Conservation (phyloP, 768 basidiomycete species). For the Pisolithus tinctorius region DNA sequence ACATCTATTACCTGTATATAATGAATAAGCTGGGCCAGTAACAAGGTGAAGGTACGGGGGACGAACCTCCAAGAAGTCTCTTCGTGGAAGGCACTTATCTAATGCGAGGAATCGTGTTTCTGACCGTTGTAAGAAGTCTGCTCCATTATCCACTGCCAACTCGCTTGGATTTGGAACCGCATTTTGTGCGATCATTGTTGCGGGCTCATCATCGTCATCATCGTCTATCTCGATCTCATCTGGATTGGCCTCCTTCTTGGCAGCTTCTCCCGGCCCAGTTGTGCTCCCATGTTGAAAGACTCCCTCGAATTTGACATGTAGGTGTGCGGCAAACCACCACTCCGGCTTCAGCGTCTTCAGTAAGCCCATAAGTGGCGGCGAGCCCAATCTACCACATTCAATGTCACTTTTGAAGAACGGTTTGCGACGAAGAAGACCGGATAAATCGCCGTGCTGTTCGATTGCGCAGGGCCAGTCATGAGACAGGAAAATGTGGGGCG, state of each 20-base stretch:
- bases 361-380: slow-evolving; percentile 78
- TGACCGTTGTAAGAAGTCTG: slow-evolving; percentile 22
- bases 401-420: slow-evolving; percentile 74
- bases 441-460: slow-evolving; percentile 70
- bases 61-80: slow-evolving; percentile 75
- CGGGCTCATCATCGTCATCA: slow-evolving; percentile 5
- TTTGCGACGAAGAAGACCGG: slow-evolving; percentile 62
- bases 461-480: slow-evolving; percentile 95
- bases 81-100: slow-evolving; percentile 77
- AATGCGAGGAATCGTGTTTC: slow-evolving; percentile 82
- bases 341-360: slow-evolving; percentile 63
- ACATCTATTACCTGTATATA: slow-evolving; percentile 65
- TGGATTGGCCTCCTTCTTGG: slow-evolving; percentile 19
- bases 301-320: slow-evolving; percentile 86
- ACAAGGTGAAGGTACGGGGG: not conserved
- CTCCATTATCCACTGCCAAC: slow-evolving; percentile 42
- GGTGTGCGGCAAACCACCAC: slow-evolving; percentile 92
- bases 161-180: slow-evolving; percentile 43
- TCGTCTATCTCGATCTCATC: slow-evolving; percentile 36
- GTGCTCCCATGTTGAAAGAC: slow-evolving; percentile 38
- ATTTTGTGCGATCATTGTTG: slow-evolving; percentile 36
- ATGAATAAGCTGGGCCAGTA: not conserved
- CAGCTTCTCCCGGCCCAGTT: not conserved
- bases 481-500: slow-evolving; percentile 76
- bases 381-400: slow-evolving; percentile 62